Evolutionary conservation across 2,329 filamentous ascomycete genomes (phyloP), one percentile per base, ranked within the genome.

Genomic region (Curvularia verruculosa): DNA sequence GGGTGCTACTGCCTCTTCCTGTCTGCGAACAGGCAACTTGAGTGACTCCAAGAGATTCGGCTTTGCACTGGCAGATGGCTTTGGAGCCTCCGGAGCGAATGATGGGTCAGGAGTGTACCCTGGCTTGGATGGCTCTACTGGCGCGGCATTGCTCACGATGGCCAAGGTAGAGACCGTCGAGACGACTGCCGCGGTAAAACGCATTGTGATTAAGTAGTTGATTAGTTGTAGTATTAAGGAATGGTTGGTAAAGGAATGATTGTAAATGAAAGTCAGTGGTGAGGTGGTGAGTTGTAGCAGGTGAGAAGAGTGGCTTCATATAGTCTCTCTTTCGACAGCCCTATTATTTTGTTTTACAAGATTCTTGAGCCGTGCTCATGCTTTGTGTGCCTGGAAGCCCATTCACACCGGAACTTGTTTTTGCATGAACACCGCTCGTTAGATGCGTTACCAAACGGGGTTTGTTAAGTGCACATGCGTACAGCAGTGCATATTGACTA

Each of bases 161-260:
- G 49, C 49, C 6, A 44, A 44, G 19, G 49, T 18, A 13, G 40
- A 43, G 21, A 36, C 49, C 39, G 36, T 31, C 23, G 47, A 49
- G 9, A 29, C 6, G 15, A 44, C 23, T 5, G 15, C 23, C 12
- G 40, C 36, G 9, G 49, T 44, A 40, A 51, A 44, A 51, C 49
- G 49, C 49, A 51, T 51, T 5, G 43, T 34, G 40, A 45, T 34
- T 9, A 19, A 51, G 13, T 15, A 12, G 19, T 19, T 29, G 46
- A 37, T 37, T 39, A n/a, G 23, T 26, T 10, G 40, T 43, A n/a
- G 31, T n/a, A 43, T 43, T 43, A 24, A 26, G 40, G 19, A 13
- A 26, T 43, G n/a, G 10, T 24, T 24, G 13, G 40, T 41, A n/a
- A 43, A 26, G 21, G 40, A 43, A 5, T 26, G 40, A n/a, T 43